Evolutionary conservation across 306 rosid species (phyloP).

Genomic region (Lithocarpus polystachyus): DNA sequence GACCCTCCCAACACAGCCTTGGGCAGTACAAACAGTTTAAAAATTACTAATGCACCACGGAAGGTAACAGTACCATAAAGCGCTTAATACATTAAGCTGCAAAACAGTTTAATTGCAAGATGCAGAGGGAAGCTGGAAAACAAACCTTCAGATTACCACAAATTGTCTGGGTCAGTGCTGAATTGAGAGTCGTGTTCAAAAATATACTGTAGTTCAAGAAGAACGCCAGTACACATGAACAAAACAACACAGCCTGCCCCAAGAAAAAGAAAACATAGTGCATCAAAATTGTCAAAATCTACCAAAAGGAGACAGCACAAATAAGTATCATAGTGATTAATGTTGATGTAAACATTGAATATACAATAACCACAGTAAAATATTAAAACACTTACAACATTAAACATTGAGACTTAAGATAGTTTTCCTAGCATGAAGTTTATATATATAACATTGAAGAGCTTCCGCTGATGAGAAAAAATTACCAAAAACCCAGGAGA

Average conservation of each 20-base stretch:
- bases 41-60: background rate
- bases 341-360: background rate
- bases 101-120: background rate
- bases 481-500: constrained; percentile 86
- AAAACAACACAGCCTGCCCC: constrained; percentile 69
- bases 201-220: constrained; percentile 91
- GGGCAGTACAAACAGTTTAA: background rate
- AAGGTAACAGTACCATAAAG: background rate
- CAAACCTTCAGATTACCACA: constrained; percentile 94
- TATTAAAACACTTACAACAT: background rate
- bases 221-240: constrained; percentile 86
- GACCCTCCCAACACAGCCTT: background rate
- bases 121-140: constrained; percentile 16
- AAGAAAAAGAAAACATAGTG: background rate
- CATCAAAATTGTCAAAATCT: constrained; percentile 1
- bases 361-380: background rate
- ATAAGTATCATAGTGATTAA: background rate
- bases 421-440: background rate
- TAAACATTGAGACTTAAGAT: background rate
- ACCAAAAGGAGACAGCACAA: background rate
- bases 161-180: constrained; percentile 88
- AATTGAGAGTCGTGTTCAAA: constrained; percentile 90
- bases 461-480: constrained; percentile 5
- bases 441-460: background rate
- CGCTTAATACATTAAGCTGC: background rate